Conservation (phyloP, 345 rosid genomes). For the Heritiera fomes region DNA sequence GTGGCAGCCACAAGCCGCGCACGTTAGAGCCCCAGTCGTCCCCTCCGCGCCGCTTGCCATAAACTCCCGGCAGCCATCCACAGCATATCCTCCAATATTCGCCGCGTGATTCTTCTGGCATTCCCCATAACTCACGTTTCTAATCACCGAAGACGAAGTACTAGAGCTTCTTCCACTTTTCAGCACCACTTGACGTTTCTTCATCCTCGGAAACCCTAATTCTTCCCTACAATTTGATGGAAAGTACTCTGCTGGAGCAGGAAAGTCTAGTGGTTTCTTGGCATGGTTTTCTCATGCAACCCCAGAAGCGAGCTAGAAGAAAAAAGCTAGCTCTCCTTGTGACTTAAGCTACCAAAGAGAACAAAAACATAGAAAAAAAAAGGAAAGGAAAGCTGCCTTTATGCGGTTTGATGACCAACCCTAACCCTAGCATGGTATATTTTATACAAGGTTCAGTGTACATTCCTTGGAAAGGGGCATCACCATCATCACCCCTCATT, state of each 20-base stretch:
- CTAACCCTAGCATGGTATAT: constrained; percentile 53
- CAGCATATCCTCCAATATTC: constrained; percentile 71
- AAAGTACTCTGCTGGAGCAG: not conserved
- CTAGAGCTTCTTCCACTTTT: constrained; percentile 38
- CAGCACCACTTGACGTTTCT: constrained; percentile 54
- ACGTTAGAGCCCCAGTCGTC: constrained; percentile 41
- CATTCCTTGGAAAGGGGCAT: not conserved
- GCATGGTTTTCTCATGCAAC: constrained; percentile 28
- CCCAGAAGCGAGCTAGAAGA: constrained; percentile 10
- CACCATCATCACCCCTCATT: constrained; percentile 32
- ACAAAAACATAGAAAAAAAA: not conserved
- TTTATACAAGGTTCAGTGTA: constrained; percentile 26
- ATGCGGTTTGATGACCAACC: constrained; percentile 47
- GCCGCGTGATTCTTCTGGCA: constrained; percentile 84
- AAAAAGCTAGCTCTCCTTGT: constrained; percentile 6
- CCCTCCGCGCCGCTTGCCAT: constrained; percentile 62
- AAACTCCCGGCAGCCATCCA: constrained; percentile 85
- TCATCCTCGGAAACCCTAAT: constrained; percentile 47
- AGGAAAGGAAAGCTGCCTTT: constrained; percentile 17
- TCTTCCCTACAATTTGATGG: not conserved
- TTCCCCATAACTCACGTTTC: constrained; percentile 52
- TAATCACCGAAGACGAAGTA: constrained; percentile 40
- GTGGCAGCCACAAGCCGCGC: constrained; percentile 83
- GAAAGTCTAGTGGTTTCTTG: not conserved
- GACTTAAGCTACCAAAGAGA: constrained; percentile 4